Base-by-base conservation (phyloP, 2,329 filamentous ascomycete species). In the Ramularia endophylla region DNA sequence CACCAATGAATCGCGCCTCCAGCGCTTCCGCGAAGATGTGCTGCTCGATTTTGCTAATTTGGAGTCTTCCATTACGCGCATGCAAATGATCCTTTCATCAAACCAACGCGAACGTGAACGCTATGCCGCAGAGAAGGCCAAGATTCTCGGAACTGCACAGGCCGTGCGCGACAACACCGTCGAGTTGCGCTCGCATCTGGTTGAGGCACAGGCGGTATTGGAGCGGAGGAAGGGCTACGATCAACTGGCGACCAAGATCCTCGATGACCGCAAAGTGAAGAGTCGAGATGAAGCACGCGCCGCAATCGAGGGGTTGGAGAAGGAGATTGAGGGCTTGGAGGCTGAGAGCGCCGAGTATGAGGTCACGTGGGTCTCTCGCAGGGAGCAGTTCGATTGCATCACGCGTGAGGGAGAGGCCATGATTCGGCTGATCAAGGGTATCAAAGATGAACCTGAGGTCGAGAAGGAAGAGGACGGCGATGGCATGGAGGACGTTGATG, bases 361-460 rank as follows among this genome's bases (percentile, higher is more conserved):
- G 36, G 77, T 74, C 50, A 92, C 87, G 0, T 95, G 89, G 89
- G 72, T 77, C 30, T 88, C 94, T 65, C 75, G 90, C 28, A 73
- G 84, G 48, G 85, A 87, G 54, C 87, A 95, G 65, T 95, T 95
- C 64, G 85, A 83, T 43, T 77, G 80, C 41, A 89, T 97, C 56
- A 85, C 95, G 60, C 85, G 89, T 45, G 90, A 95, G 68, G 87
- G 87, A n/a, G 85, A 85, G 77, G 75, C 86, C 50, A 74, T 97
- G 62, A 73, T 89, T 43, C 75, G 86, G 36, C 74, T 94, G 62
- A 95, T 97, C 58, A 81, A 88, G 46, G 89, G 95, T 58, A 90
- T 95, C 71, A 94, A 95, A 67, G 89, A 95, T 62, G 88, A 95
- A 65, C 86, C 92, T 0, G 88, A 95, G 65, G 74, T 87, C 30